Base-by-base conservation (phyloP, 2,329 filamentous ascomycete genomes). In the Diaporthe longicolla region DNA sequence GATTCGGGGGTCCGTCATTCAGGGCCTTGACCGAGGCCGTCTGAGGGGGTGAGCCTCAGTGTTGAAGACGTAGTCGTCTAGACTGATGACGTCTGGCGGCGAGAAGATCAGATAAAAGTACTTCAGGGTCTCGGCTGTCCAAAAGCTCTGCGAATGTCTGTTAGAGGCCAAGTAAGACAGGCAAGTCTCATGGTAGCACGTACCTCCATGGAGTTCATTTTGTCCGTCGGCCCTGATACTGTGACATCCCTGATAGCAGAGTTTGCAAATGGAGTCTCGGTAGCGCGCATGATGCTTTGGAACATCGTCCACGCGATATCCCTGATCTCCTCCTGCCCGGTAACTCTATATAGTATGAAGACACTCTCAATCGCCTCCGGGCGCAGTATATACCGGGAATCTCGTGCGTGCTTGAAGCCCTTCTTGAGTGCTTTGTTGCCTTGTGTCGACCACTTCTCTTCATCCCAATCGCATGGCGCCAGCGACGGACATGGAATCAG, bases 291-390 rank as follows among this genome's bases (percentile, higher is more conserved):
- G 78, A 95, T 94, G 0, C 89, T 86, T 78, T 93, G 87, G 82
- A 95, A 95, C 88, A 95, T 95, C 77, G 92, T 87, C 93, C 93
- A 95, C 21, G 93, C 93, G 91, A 92, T 93, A 74, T 94, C 87
- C 11, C 93, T 86, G 80, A 95, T 94, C 63, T 89, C 90, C 17
- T 89, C 87, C 77, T 95, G 91, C 7, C 91, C 92, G 0, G 93
- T 95, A 79, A 95, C 93, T 66, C 93, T 89, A 88, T 93, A 95
- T 90, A 95, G 93, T 81, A 95, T 92, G 80, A 95, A 92, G 65
- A 95, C 84, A 59, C 89, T 92, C 81, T 95, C 93, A 37, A 94
- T 88, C 0, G 93, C 94, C 82, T 95, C 93, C 0, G 93, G 93
- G 26, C 93, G 87, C 79, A 95, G 57, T 37, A 79, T 71, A 76